Evolutionary conservation across 108 stramenopile genomes (phyloP).

Genomic region (Discostella pseudostelligera): DNA sequence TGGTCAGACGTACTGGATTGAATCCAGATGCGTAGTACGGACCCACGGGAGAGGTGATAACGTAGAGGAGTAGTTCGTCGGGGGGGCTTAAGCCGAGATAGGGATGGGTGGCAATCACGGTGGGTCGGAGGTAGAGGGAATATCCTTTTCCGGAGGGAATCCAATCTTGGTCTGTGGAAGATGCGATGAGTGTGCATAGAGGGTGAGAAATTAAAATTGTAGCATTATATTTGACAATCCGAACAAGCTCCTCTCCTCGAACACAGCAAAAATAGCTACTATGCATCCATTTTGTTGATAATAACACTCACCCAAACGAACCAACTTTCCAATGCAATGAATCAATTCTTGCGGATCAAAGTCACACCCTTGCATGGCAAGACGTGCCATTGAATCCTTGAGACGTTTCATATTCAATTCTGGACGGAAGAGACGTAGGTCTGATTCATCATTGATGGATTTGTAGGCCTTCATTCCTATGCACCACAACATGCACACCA

Average conservation of each 20-base stretch:
- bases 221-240: background rate
- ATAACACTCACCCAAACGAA: slow-evolving; percentile 46
- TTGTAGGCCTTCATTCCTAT: slow-evolving; percentile 83
- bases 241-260: background rate
- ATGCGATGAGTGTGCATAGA: background rate
- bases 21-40: slow-evolving; percentile 95
- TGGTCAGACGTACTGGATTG: slow-evolving; percentile 84
- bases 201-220: background rate
- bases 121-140: slow-evolving; percentile 95
- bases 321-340: slow-evolving; percentile 73
- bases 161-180: slow-evolving; percentile 74
- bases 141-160: slow-evolving; percentile 95
- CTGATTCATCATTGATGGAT: slow-evolving; percentile 29
- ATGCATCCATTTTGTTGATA: too few species aligned
- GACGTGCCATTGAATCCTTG: slow-evolving; percentile 72
- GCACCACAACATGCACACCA: slow-evolving; percentile 51
- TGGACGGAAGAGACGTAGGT: slow-evolving; percentile 87
- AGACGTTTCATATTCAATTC: slow-evolving; percentile 89
- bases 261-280: too few species aligned
- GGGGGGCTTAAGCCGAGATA: slow-evolving; percentile 80
- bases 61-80: slow-evolving; percentile 66
- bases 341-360: slow-evolving; percentile 76
- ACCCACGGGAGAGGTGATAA: slow-evolving; percentile 89
- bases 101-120: slow-evolving; percentile 88
- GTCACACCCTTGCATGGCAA: slow-evolving; percentile 80